Evolutionary conservation across 805 yeast genomes (phyloP).

Genomic region (Cyberlindnera veronae): DNA sequence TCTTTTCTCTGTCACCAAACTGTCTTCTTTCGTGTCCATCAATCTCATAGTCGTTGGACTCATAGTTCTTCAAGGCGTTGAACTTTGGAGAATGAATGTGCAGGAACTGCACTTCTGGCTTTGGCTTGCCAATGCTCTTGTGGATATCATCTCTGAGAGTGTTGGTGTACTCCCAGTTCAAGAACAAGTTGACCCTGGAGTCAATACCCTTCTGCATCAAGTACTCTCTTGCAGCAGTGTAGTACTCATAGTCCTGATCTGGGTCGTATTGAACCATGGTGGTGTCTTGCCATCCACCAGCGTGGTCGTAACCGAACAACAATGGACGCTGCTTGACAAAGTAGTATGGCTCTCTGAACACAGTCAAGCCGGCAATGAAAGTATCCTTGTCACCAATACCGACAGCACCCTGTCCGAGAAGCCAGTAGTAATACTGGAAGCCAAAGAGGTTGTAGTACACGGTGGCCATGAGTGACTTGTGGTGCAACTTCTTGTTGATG

Average conservation of each 20-base stretch:
- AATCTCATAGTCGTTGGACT: conserved; percentile 21
- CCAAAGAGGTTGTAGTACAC: conserved; percentile 68
- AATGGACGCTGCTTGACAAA: conserved; percentile 27
- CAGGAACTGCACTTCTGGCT: conserved; percentile 28
- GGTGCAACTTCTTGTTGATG: conserved; percentile 56
- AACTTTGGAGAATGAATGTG: conserved; percentile 30
- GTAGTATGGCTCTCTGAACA: conserved; percentile 24
- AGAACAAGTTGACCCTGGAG: conserved; percentile 22
- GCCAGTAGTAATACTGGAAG: conserved; percentile 62
- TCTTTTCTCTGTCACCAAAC: conserved; percentile 27
- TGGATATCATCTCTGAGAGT: conserved; percentile 21
- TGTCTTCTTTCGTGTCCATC: conserved; percentile 28
- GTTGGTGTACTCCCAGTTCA: conserved; percentile 23
- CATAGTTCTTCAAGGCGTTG: conserved; percentile 24
- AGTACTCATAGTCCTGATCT: conserved; percentile 26
- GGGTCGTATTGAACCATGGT: conserved; percentile 30
- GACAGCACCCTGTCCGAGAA: conserved; percentile 70
- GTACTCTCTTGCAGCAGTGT: conserved; percentile 19
- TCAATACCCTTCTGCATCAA: conserved; percentile 21
- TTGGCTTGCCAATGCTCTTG: conserved; percentile 9
- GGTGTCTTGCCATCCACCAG: conserved; percentile 27
- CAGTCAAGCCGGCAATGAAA: conserved; percentile 39
- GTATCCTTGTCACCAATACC: conserved; percentile 84
- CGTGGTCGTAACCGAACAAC: conserved; percentile 24
- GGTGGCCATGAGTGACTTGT: conserved; percentile 54